Conservation (phyloP, 2,329 filamentous ascomycete genomes). For the Spiromastix sp. region DNA sequence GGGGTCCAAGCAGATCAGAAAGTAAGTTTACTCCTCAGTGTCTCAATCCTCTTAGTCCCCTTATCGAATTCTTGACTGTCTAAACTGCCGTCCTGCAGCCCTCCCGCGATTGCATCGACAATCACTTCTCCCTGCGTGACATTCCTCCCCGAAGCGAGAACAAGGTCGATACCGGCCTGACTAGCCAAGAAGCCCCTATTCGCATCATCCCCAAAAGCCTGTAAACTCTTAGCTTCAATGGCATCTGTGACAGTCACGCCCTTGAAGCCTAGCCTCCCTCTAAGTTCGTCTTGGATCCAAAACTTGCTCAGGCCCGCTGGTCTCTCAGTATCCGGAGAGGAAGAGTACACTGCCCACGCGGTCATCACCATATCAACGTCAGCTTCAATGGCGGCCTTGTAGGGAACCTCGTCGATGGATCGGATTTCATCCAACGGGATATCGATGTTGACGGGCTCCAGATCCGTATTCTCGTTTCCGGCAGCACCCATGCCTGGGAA, state of each 20-base stretch:
- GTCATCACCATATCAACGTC: conserved; percentile 23
- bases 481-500: conserved; percentile 22
- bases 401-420: conserved; percentile 18
- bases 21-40: conserved; percentile 9
- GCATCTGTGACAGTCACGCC: conserved; percentile 24
- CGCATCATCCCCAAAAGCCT: conserved; percentile 16
- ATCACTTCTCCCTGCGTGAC: conserved; percentile 20
- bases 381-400: conserved; percentile 15
- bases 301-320: conserved; percentile 18
- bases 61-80: conserved; percentile 9
- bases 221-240: conserved; percentile 18
- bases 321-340: conserved; percentile 16
- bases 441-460: conserved; percentile 18
- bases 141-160: conserved; percentile 20
- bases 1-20: no score
- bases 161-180: conserved; percentile 20
- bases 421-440: conserved; percentile 14
- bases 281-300: conserved; percentile 18
- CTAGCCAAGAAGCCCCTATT: conserved; percentile 16
- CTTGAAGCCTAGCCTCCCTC: conserved; percentile 16
- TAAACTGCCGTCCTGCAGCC: conserved; percentile 13
- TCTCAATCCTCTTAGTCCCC: conserved; percentile 13
- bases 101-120: conserved; percentile 12
- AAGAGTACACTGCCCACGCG: conserved; percentile 22
- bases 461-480: conserved; percentile 18